These are phyloP conservation scores for Phytophthora megakarya DNA, from an alignment of 352 stramenopile species.

Conservation along the genomic window DNA sequence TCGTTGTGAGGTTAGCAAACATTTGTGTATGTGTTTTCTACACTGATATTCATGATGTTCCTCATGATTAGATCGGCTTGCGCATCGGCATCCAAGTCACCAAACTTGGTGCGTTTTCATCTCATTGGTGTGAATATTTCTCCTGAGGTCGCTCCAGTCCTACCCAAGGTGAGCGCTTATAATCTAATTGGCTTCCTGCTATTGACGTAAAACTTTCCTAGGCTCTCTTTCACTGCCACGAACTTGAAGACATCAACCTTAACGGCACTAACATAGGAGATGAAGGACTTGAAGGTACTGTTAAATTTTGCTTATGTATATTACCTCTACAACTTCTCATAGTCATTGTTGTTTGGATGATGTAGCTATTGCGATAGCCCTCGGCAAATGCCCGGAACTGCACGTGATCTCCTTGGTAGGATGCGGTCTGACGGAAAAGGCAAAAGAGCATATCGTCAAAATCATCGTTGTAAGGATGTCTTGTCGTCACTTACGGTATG, in stretches of 20 bases:
- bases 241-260: conserved; percentile 37
- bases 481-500: not conserved
- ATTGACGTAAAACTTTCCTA: too few species aligned
- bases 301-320: not conserved
- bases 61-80: conserved; percentile 29
- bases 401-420: conserved; percentile 48
- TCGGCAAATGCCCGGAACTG: conserved; percentile 48
- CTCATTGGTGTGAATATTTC: conserved; percentile 42
- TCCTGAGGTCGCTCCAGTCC: conserved; percentile 19
- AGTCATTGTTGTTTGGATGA: not conserved
- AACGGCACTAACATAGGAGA: conserved; percentile 30
- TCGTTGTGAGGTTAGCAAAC: conserved; percentile 36
- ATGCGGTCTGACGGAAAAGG: conserved; percentile 56
- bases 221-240: conserved; percentile 36
- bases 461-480: conserved; percentile 50
- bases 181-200: not conserved
- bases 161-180: conserved; percentile 36
- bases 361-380: conserved; percentile 41
- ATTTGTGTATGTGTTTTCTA: not conserved
- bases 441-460: conserved; percentile 58
- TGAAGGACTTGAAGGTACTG: conserved; percentile 31
- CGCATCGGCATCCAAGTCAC: conserved; percentile 36
- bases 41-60: not conserved
- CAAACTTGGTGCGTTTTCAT: conserved; percentile 39
- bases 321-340: not conserved